Percentiles rank a stretch among this genome's conserved stretches.
phyloP scores from a whole-genome alignment of 2,329 filamentous ascomycete species.

The Colletotrichum sp. region DNA sequence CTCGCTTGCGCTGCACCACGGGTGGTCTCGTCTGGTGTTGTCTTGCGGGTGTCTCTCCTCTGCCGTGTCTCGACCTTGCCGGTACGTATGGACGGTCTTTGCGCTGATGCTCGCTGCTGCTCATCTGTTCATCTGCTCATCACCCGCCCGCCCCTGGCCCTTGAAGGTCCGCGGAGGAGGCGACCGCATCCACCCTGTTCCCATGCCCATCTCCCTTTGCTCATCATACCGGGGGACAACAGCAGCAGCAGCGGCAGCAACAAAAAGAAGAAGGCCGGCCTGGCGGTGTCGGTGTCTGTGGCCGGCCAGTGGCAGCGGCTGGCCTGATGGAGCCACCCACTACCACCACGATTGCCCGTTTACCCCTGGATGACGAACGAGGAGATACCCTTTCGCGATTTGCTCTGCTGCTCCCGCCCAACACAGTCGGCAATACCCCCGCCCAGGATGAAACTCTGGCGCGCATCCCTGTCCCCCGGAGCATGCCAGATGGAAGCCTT shows the following conservation, averaged over 20 bases:
- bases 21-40: background rate
- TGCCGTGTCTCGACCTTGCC: background rate
- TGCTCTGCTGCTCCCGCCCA: background rate
- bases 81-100: background rate
- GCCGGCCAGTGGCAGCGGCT: background rate
- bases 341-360: background rate
- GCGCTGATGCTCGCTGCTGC: background rate
- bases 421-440: background rate
- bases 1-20: slow-evolving; percentile 1
- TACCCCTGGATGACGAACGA: slow-evolving; percentile 11
- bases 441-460: slow-evolving; percentile 21
- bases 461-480: slow-evolving; percentile 6
- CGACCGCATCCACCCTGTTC: background rate
- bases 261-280: background rate
- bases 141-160: background rate
- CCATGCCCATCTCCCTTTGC: background rate
- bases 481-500: slow-evolving; percentile 17
- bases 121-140: background rate
- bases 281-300: background rate
- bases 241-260: background rate
- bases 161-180: background rate
- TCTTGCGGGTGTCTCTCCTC: slow-evolving; percentile 2
- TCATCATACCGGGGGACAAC: background rate
- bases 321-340: background rate
- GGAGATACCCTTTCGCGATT: background rate